Percentiles rank a stretch among this genome's conserved stretches.
These are phyloP conservation scores for Termitomyces eurrhizus DNA, from an alignment of 768 basidiomycete genomes.

Conservation along the genomic window DNA sequence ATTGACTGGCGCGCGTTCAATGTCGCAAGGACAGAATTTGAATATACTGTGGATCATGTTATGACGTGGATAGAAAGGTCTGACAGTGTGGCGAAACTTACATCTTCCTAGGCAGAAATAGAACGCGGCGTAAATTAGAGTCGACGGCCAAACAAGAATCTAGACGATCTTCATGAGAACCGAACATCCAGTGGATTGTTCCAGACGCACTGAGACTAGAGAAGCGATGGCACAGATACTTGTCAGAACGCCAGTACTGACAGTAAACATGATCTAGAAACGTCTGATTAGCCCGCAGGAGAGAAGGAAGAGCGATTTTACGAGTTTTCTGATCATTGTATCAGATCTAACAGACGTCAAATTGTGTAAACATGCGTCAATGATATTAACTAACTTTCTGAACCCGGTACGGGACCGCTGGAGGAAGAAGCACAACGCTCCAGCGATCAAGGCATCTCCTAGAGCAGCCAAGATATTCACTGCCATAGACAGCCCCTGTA, in stretches of 20 bases:
- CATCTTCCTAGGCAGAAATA: slow-evolving; percentile 53
- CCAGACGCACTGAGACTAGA: slow-evolving; percentile 30
- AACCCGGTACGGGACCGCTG: slow-evolving; percentile 50
- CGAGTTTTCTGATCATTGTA: slow-evolving; percentile 40
- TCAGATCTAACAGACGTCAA: slow-evolving; percentile 30
- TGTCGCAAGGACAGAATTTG: slow-evolving; percentile 52
- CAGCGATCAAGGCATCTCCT: slow-evolving; percentile 47
- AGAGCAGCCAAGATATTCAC: slow-evolving; percentile 51
- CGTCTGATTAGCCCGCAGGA: background rate
- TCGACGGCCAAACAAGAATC: slow-evolving; percentile 45
- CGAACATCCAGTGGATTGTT: background rate
- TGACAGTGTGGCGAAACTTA: slow-evolving; percentile 20
- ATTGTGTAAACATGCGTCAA: slow-evolving; percentile 6
- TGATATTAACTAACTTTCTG: slow-evolving; percentile 33
- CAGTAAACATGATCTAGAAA: slow-evolving; percentile 33
- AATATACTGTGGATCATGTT: slow-evolving; percentile 36
- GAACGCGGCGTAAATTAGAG: slow-evolving; percentile 55
- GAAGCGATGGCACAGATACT: slow-evolving; percentile 41
- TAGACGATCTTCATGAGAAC: slow-evolving; percentile 16
- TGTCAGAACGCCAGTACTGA: slow-evolving; percentile 39
- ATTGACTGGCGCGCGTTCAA: slow-evolving; percentile 46
- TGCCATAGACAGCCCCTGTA: slow-evolving; percentile 50
- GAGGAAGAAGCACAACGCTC: slow-evolving; percentile 45
- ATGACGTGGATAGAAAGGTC: background rate
- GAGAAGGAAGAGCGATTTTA: slow-evolving; percentile 3